A percentile compares a stretch with the other conserved stretches of the same genome.
Conservation (phyloP, 1,284 basidiomycete species). For the Albatrellus sp. region DNA sequence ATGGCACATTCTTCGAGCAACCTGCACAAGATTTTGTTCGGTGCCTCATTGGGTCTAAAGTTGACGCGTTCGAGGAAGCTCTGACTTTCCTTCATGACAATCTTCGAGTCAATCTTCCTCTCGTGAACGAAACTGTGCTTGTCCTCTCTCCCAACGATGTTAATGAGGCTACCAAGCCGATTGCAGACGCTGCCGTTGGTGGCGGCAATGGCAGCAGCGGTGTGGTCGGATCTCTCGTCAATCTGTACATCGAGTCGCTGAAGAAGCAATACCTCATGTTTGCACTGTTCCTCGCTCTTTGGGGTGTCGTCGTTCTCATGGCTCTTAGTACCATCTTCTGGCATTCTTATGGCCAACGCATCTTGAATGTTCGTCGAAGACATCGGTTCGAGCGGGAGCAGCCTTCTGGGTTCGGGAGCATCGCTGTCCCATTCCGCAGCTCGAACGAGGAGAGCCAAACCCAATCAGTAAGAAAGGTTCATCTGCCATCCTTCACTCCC, state of each 20-base stretch:
- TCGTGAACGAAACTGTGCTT: slow-evolving; percentile 62
- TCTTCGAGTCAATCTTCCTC: slow-evolving; percentile 67
- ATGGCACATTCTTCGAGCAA: slow-evolving; percentile 67
- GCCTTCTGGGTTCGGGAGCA: slow-evolving; percentile 29
- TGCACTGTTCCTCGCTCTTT: slow-evolving; percentile 67
- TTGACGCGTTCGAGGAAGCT: slow-evolving; percentile 75
- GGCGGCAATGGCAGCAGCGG: slow-evolving; percentile 44
- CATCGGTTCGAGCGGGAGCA: slow-evolving; percentile 41
- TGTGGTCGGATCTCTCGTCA: slow-evolving; percentile 63
- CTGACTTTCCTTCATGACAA: slow-evolving; percentile 89
- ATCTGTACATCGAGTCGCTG: slow-evolving; percentile 60
- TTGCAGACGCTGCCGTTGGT: slow-evolving; percentile 72
- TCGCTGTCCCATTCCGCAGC: slow-evolving; percentile 30
- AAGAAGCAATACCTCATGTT: slow-evolving; percentile 79
- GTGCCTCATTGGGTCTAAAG: slow-evolving; percentile 86
- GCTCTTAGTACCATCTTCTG: slow-evolving; percentile 53
- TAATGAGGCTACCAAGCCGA: slow-evolving; percentile 67
- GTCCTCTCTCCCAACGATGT: slow-evolving; percentile 60
- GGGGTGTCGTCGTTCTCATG: slow-evolving; percentile 68
- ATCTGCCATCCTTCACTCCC: slow-evolving; percentile 37
- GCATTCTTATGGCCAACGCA: slow-evolving; percentile 44
- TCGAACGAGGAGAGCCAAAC: slow-evolving; percentile 15
- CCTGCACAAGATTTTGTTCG: slow-evolving; percentile 81
- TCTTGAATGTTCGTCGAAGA: slow-evolving; percentile 33
- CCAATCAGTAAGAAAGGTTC: slow-evolving; percentile 7